A percentile compares a stretch with the other conserved stretches of the same genome.
phyloP scores from a whole-genome alignment of 2,329 filamentous ascomycete genomes.

The Pseudomassariella vexata region DNA sequence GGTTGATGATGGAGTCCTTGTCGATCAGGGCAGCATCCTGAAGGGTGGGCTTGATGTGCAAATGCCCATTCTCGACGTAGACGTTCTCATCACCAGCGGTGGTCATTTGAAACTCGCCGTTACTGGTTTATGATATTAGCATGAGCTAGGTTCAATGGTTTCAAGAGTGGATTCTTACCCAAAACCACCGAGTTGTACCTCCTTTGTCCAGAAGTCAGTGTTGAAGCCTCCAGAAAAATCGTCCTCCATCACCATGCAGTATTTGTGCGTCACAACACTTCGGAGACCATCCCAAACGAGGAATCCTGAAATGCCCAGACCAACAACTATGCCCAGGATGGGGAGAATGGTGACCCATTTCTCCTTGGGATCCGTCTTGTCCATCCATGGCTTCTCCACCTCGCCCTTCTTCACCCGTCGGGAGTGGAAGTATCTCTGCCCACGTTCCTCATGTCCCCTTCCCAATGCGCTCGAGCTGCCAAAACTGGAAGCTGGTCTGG shows the following conservation, averaged over 20 bases:
- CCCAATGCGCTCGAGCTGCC: slow-evolving; percentile 36
- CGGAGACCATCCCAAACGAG: slow-evolving; percentile 70
- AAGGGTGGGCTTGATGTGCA: slow-evolving; percentile 72
- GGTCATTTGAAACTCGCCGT: slow-evolving; percentile 76
- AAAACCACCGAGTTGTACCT: slow-evolving; percentile 69
- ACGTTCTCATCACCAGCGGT: slow-evolving; percentile 69
- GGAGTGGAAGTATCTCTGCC: slow-evolving; percentile 64
- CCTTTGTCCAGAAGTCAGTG: slow-evolving; percentile 62
- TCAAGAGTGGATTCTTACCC: slow-evolving; percentile 49
- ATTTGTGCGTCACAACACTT: slow-evolving; percentile 68
- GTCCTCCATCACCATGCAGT: slow-evolving; percentile 63
- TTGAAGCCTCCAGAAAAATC: slow-evolving; percentile 57
- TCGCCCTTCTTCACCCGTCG: slow-evolving; percentile 66
- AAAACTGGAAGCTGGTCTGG: slow-evolving; percentile 42
- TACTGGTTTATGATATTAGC: slow-evolving; percentile 37
- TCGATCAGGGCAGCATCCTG: slow-evolving; percentile 63
- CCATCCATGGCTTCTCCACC: slow-evolving; percentile 70
- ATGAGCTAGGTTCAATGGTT: neutral
- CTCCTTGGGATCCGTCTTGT: slow-evolving; percentile 69
- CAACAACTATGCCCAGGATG: slow-evolving; percentile 63
- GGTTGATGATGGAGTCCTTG: slow-evolving; percentile 61
- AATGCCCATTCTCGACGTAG: slow-evolving; percentile 61
- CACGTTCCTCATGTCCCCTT: slow-evolving; percentile 28
- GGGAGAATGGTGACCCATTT: slow-evolving; percentile 85
- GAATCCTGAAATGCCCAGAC: slow-evolving; percentile 62